Base-by-base conservation (phyloP, 352 stramenopile species). In the Phytophthora sp. region DNA sequence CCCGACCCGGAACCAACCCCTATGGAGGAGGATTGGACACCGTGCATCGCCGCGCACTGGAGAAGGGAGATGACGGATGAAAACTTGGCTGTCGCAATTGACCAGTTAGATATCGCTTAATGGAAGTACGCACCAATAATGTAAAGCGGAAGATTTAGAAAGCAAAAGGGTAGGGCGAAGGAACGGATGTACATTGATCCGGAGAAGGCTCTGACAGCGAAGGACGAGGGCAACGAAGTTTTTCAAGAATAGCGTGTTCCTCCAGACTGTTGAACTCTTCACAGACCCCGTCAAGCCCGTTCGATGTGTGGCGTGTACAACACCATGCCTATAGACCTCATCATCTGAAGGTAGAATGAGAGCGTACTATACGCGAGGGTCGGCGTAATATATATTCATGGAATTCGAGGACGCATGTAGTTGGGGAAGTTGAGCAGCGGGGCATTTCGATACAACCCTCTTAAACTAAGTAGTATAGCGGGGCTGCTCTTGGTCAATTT, bases 281-380 rank as follows among this genome's bases (percentile, higher is more conserved):
- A 97, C 84, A 73, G 97, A 99, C 74, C 98, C 98, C n/a, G 98
- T 99, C 62, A 99, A 99, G 80, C 92, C 98, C 49, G 95, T 71
- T 98, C 98, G 16, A 96, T 91, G 20, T 99, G 96, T 86, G 91
- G 98, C 11, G 78, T 98, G 26, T 99, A 99, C 88, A 97, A 98
- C 66, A 98, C 98, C 63, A 99, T n/a, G n/a, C n/a, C n/a, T n/a
- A n/a, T n/a, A n/a, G n/a, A n/a, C n/a, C n/a, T n/a, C n/a, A n/a
- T n/a, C n/a, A n/a, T n/a, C n/a, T n/a, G n/a, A n/a, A n/a, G n/a
- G n/a, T n/a, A n/a, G n/a, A n/a, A n/a, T n/a, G n/a, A n/a, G n/a
- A n/a, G n/a, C n/a, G n/a, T n/a, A n/a, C n/a, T n/a, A n/a, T n/a
- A n/a, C n/a, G n/a, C n/a, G n/a, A n/a, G n/a, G n/a, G n/a, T n/a